A percentile compares a stretch with the other conserved stretches of the same genome.
Evolutionary conservation across 179 eudicot genomes (phyloP).

Genomic region (Spinacia oleracea): DNA sequence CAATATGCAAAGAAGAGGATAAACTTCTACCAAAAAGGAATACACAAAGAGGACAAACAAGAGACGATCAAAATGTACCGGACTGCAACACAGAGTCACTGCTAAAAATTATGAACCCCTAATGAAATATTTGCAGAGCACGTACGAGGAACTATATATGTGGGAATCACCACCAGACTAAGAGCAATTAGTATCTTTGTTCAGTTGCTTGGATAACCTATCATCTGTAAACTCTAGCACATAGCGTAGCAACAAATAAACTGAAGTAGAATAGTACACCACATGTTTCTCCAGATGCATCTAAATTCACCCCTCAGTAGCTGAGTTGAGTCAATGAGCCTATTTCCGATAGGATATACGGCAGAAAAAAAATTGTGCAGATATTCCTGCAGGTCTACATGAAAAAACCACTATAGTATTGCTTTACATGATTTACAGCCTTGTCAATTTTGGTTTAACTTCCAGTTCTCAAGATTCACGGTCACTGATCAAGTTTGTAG

Average conservation of each 20-base stretch:
- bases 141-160: not conserved
- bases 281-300: conserved; percentile 10
- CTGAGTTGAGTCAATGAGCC: conserved; percentile 22
- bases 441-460: conserved; percentile 17
- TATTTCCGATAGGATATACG: conserved; percentile 16
- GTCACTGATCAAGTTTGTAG: conserved; percentile 70
- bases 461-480: conserved; percentile 23
- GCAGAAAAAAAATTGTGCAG: conserved; percentile 21
- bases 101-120: not conserved
- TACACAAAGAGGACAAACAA: not conserved
- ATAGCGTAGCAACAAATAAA: not conserved
- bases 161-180: conserved; percentile 10
- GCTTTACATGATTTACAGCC: conserved; percentile 44
- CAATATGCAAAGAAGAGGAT: not conserved
- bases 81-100: not conserved
- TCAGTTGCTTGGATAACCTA: not conserved
- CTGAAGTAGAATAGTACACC: not conserved
- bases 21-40: not conserved
- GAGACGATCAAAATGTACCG: not conserved
- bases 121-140: conserved; percentile 1
- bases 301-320: not conserved
- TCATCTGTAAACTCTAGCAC: not conserved
- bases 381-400: conserved; percentile 14
- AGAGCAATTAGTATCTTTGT: conserved; percentile 8
- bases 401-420: conserved; percentile 19